Conservation (phyloP, 1,284 basidiomycete species). For the Athelia psychrophila region DNA sequence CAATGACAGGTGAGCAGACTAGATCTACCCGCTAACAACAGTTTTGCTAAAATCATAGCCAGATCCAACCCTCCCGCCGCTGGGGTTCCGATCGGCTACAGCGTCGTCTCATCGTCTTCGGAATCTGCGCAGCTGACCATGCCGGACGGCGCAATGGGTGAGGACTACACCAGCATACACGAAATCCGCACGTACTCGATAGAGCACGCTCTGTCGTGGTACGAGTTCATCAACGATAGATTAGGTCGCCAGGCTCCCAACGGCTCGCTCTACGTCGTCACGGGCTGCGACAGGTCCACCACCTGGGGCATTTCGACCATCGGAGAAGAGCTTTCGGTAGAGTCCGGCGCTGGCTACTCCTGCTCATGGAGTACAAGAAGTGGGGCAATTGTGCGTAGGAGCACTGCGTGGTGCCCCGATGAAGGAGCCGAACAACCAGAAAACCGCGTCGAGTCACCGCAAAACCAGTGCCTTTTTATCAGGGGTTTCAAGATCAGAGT, state of each 20-base stretch:
- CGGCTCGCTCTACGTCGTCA: constrained; percentile 9
- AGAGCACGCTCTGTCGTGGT: constrained; percentile 5
- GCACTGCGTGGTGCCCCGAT: too few species aligned
- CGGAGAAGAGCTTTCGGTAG: too few species aligned
- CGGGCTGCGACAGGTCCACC: constrained; percentile 8
- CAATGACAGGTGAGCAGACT: neutral
- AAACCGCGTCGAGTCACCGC: neutral
- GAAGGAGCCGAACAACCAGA: too few species aligned
- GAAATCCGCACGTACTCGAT: neutral
- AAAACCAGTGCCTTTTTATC: neutral
- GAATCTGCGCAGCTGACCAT: neutral
- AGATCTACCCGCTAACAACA: neutral
- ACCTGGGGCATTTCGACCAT: constrained; percentile 8
- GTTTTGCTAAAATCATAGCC: too few species aligned
- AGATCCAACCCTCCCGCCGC: neutral
- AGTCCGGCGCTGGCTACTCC: neutral
- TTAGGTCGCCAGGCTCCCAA: constrained; percentile 6
- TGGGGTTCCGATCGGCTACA: neutral
- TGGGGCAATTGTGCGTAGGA: neutral
- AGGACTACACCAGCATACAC: constrained; percentile 2
- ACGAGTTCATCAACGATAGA: constrained; percentile 5
- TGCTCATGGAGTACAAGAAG: neutral
- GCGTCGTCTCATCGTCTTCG: neutral
- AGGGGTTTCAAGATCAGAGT: neutral
- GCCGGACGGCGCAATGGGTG: neutral